phyloP scores from a whole-genome alignment of 768 basidiomycete species.

The Ramaria rubella region DNA sequence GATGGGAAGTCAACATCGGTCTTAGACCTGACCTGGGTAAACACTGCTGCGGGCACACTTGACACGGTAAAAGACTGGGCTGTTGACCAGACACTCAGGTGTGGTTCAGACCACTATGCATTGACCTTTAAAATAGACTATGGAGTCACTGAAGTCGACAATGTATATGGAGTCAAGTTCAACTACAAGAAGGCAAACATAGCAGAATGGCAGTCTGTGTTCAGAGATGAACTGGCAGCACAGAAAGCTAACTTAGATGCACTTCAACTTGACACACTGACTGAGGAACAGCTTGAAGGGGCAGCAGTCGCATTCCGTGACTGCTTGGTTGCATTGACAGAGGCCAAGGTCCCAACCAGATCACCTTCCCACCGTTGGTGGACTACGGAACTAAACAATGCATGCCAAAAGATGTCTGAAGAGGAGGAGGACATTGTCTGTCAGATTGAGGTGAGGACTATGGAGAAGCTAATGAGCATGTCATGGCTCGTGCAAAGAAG shows the following conservation, averaged over 20 bases:
- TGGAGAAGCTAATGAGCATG: background rate
- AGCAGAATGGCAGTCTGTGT: background rate
- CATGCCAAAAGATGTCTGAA: slow-evolving; percentile 12
- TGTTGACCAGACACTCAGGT: background rate
- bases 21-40: background rate
- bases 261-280: background rate
- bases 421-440: slow-evolving; percentile 7
- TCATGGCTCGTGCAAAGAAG: background rate
- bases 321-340: too few relatives aligned
- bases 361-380: slow-evolving; percentile 25
- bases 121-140: background rate
- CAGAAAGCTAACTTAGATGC: background rate
- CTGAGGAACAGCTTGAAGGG: background rate
- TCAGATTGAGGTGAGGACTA: background rate
- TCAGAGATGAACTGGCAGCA: too few relatives aligned
- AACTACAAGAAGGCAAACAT: slow-evolving; percentile 5
- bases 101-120: slow-evolving; percentile 12
- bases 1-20: background rate
- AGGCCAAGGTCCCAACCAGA: slow-evolving; percentile 15
- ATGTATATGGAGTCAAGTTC: background rate
- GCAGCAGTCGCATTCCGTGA: too few relatives aligned
- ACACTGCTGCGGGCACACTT: background rate
- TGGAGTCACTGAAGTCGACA: background rate
- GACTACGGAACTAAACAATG: slow-evolving; percentile 21
- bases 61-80: slow-evolving; percentile 1